Evolutionary conservation across 169 alveolate genomes (phyloP).

Genomic region (Cryptosporidium meleagridis): DNA sequence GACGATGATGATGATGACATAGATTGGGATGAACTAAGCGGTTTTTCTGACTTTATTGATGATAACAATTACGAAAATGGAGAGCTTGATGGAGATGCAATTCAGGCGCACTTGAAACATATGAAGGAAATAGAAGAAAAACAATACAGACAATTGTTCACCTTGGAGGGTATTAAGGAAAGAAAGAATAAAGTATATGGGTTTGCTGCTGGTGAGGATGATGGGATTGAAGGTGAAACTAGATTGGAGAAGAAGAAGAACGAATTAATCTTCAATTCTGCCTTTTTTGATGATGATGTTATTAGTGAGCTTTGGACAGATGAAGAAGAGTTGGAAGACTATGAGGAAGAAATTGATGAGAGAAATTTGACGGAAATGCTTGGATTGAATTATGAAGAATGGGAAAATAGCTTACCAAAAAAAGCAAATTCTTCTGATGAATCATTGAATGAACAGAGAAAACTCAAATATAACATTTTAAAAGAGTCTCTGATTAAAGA

Average conservation of each 20-base stretch:
- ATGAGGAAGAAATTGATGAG: conserved; percentile 62
- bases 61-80: conserved; percentile 20
- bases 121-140: conserved; percentile 58
- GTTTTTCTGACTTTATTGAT: conserved; percentile 68
- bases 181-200: conserved; percentile 48
- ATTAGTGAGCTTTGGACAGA: conserved; percentile 73
- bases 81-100: conserved; percentile 58
- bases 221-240: conserved; percentile 47
- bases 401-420: conserved; percentile 8
- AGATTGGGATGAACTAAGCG: conserved; percentile 68
- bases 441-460: conserved; percentile 18
- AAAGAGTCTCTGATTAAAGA: conserved; percentile 45
- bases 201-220: conserved; percentile 5
- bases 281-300: conserved; percentile 55
- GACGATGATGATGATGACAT: conserved; percentile 42
- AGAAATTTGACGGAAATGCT: conserved; percentile 25
- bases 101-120: conserved; percentile 66
- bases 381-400: conserved; percentile 51
- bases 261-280: conserved; percentile 19
- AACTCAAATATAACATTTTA: conserved; percentile 9
- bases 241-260: conserved; percentile 48
- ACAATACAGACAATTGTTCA: conserved; percentile 59
- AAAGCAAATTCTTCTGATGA: conserved; percentile 21
- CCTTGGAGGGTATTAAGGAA: conserved; percentile 63
- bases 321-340: conserved; percentile 28